A percentile compares a stretch with the other conserved stretches of the same genome.
Evolutionary conservation across 2,329 filamentous ascomycete species (phyloP).

Genomic region (Xylariaceae sp.): DNA sequence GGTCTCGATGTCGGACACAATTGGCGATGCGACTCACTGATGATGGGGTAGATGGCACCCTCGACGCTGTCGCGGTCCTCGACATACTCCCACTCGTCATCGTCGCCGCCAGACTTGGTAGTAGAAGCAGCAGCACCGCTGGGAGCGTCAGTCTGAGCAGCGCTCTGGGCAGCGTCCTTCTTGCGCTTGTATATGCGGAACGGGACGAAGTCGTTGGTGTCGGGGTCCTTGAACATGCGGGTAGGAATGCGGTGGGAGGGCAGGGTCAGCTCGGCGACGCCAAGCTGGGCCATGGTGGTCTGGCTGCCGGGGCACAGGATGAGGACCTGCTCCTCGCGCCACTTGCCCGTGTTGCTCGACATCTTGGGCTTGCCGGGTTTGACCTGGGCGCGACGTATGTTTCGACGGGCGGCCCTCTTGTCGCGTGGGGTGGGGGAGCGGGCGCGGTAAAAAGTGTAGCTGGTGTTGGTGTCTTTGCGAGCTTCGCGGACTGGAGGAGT

Average conservation of each 20-base stretch:
- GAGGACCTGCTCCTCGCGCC: constrained; percentile 63
- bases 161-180: constrained; percentile 36
- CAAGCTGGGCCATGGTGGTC: constrained; percentile 87
- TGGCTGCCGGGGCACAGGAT: constrained; percentile 81
- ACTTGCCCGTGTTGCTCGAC: constrained; percentile 57
- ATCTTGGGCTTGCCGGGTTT: constrained; percentile 37
- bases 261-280: constrained; percentile 85
- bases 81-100: constrained; percentile 69
- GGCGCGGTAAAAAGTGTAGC: not conserved
- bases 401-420: too few species aligned
- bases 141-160: not conserved
- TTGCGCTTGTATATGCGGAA: constrained; percentile 71
- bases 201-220: constrained; percentile 72
- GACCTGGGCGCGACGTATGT: not conserved
- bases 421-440: not conserved
- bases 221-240: constrained; percentile 88
- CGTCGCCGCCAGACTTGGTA: constrained; percentile 43
- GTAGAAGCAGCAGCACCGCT: constrained; percentile 10
- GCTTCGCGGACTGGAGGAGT: too few species aligned
- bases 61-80: constrained; percentile 87
- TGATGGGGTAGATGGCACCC: constrained; percentile 84
- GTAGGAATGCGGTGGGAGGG: constrained; percentile 84
- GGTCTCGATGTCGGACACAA: not conserved
- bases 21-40: constrained; percentile 42
- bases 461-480: not conserved